Evolutionary conservation across 306 rosid genomes (phyloP).

Genomic region (Mimosa bimucronata): DNA sequence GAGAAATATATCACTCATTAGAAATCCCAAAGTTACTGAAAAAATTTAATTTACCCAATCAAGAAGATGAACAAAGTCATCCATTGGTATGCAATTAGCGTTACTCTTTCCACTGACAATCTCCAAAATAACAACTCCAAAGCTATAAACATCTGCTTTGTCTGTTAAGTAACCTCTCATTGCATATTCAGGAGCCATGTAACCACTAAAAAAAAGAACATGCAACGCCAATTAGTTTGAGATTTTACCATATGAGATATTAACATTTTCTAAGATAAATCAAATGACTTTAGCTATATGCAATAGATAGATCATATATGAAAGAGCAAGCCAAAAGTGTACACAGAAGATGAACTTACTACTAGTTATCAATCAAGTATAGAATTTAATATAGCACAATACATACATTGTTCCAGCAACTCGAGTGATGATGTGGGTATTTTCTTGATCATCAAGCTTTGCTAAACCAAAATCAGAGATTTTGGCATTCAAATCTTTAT

Average conservation of each 20-base stretch:
- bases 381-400: slow-evolving; percentile 8
- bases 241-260: slow-evolving; percentile 6
- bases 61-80: slow-evolving; percentile 83
- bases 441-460: slow-evolving; percentile 84
- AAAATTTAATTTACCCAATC: slow-evolving; percentile 67
- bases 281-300: slow-evolving; percentile 5
- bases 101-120: slow-evolving; percentile 87
- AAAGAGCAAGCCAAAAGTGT: not conserved
- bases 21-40: not conserved
- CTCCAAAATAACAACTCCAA: slow-evolving; percentile 73
- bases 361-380: slow-evolving; percentile 4
- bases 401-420: slow-evolving; percentile 78
- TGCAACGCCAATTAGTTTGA: not conserved
- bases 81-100: slow-evolving; percentile 67
- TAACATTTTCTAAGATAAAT: not conserved
- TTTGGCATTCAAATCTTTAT: slow-evolving; percentile 70
- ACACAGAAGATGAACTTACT: not conserved
- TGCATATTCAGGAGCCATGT: slow-evolving; percentile 96
- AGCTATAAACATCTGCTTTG: slow-evolving; percentile 85
- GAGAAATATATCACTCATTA: not conserved
- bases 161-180: slow-evolving; percentile 83
- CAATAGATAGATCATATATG: not conserved
- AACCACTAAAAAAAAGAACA: slow-evolving; percentile 60
- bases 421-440: slow-evolving; percentile 79
- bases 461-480: slow-evolving; percentile 95